Evolutionary conservation across 495 filamentous ascomycete genomes (phyloP).

Genomic region (Durotheca rogersii): DNA sequence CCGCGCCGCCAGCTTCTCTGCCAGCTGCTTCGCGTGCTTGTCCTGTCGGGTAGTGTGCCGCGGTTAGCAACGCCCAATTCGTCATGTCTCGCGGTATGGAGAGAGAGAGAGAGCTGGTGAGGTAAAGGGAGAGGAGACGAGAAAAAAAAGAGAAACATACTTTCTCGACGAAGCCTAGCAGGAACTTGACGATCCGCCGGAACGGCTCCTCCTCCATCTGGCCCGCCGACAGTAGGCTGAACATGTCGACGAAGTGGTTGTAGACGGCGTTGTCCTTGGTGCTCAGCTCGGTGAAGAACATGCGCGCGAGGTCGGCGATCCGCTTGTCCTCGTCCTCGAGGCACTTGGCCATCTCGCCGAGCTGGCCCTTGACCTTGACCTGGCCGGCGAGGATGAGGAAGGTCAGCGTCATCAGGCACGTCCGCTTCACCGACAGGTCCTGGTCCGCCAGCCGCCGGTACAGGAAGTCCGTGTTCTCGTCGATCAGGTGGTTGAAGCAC

Average conservation of each 20-base stretch:
- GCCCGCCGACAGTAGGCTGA: conserved; percentile 84
- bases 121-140: not conserved
- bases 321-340: conserved; percentile 91
- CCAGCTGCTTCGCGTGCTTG: conserved; percentile 95
- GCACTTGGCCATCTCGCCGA: conserved; percentile 99
- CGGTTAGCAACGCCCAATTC: too few species aligned
- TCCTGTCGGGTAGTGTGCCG: conserved; percentile 69
- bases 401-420: conserved; percentile 97
- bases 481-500: conserved; percentile 98
- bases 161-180: conserved; percentile 96
- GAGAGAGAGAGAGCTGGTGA: not conserved
- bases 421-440: conserved; percentile 89
- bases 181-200: conserved; percentile 82
- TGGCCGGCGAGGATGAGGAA: conserved; percentile 97
- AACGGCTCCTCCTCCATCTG: conserved; percentile 81
- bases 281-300: conserved; percentile 98
- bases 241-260: conserved; percentile 99
- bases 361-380: conserved; percentile 99
- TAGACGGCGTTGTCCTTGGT: conserved; percentile 99
- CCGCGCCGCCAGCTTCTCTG: conserved; percentile 87
- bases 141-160: conserved; percentile 49
- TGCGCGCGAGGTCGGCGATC: conserved; percentile 87
- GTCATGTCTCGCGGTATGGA: not conserved
- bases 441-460: conserved; percentile 89
- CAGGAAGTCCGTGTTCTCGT: conserved; percentile 98